A percentile compares a stretch with the other conserved stretches of the same genome.
Conservation (phyloP, 257 asterid species). For the Solanum corneliomulleri region DNA sequence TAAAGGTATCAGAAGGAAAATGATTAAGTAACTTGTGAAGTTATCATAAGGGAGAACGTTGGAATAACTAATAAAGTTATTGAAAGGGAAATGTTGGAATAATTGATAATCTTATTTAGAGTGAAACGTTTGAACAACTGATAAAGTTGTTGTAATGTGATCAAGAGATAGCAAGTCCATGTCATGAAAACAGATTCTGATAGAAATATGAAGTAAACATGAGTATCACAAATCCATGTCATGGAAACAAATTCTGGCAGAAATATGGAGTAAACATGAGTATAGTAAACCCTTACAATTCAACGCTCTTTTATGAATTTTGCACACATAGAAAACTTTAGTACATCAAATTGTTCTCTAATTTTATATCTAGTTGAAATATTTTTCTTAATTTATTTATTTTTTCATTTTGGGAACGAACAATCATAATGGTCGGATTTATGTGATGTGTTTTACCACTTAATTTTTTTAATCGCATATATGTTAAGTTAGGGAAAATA, state of each 20-base stretch:
- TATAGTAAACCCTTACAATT: background rate
- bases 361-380: background rate
- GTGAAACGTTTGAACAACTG: background rate
- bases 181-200: background rate
- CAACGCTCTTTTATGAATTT: background rate
- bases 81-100: background rate
- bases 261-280: background rate
- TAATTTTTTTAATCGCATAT: background rate
- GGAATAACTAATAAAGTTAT: background rate
- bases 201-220: background rate
- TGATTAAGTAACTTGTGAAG: background rate
- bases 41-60: background rate
- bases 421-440: background rate
- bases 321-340: background rate
- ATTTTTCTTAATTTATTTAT: background rate
- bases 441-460: background rate
- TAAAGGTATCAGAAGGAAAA: background rate
- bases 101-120: background rate
- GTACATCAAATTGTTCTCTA: rapidly evolving
- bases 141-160: too few species aligned
- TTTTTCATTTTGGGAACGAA: background rate
- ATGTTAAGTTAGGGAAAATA: background rate
- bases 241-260: background rate
- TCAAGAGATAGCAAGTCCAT: background rate
- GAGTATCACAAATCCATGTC: background rate